Conservation (phyloP, 1,284 basidiomycete genomes). For the Cryptococcus hybrid region DNA sequence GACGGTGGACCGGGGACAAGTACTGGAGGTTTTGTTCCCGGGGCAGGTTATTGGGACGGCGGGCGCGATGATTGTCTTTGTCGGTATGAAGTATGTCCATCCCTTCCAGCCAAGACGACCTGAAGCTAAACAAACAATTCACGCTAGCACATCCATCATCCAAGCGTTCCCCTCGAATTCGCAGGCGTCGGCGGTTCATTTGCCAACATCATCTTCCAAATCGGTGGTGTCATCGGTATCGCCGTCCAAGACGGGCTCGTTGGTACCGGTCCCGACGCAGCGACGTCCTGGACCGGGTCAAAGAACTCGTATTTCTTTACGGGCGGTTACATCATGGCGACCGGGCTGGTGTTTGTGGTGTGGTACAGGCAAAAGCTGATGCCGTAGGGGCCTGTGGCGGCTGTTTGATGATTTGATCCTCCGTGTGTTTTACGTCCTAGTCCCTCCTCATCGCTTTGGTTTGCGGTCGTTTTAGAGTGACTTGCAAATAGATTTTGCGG, state of each 20-base stretch:
- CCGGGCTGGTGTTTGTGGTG: constrained; percentile 34
- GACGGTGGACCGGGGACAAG: constrained; percentile 35
- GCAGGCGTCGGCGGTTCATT: constrained; percentile 41
- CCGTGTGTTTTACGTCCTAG: too few relatives aligned
- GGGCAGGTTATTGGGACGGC: too few relatives aligned
- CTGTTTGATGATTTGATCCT: too few relatives aligned
- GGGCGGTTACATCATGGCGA: constrained; percentile 33
- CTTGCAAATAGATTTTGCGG: too few relatives aligned
- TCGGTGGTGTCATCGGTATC: constrained; percentile 46
- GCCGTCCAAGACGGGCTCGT: constrained; percentile 42
- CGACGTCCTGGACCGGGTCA: constrained; percentile 39
- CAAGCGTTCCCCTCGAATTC: constrained; percentile 28
- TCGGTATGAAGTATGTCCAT: neutral
- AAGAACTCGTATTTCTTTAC: constrained; percentile 43
- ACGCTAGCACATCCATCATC: constrained; percentile 28
- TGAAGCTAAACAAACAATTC: too few relatives aligned
- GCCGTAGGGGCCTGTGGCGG: too few relatives aligned
- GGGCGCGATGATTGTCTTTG: too few relatives aligned
- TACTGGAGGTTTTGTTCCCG: constrained; percentile 47
- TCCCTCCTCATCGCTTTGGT: too few relatives aligned
- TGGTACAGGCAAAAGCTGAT: constrained; percentile 20
- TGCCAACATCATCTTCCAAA: constrained; percentile 46
- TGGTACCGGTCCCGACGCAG: constrained; percentile 29
- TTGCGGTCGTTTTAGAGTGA: too few relatives aligned
- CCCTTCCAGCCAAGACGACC: neutral